A percentile compares a stretch with the other conserved stretches of the same genome.
phyloP scores from a whole-genome alignment of 2,329 filamentous ascomycete species.

The Colletotrichum chlorophyti region DNA sequence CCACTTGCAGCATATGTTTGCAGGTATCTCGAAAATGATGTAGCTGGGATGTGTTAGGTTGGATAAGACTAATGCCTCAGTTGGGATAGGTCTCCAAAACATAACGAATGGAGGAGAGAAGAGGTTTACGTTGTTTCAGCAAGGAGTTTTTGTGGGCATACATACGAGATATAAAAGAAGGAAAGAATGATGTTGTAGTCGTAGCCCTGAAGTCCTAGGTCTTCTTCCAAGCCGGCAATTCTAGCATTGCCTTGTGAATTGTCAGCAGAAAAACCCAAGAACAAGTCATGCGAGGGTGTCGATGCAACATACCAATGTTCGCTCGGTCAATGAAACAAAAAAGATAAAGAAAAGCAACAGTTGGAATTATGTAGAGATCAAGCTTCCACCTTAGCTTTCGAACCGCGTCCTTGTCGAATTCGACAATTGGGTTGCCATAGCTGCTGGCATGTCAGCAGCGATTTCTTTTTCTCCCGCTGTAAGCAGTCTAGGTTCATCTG shows the following conservation, averaged over 20 bases:
- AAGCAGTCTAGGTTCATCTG: too few relatives aligned
- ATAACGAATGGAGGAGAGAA: too few relatives aligned
- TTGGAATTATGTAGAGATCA: conserved; percentile 47
- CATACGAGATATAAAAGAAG: conserved; percentile 35
- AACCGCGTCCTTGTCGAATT: too few relatives aligned
- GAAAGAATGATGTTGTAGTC: conserved; percentile 52
- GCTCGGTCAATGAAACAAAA: conserved; percentile 51
- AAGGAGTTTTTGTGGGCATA: too few relatives aligned
- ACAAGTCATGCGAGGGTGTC: neutral
- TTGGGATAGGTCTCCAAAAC: too few relatives aligned
- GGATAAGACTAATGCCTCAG: too few relatives aligned
- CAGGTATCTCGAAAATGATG: conserved; percentile 52
- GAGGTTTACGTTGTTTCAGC: too few relatives aligned
- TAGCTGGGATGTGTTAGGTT: too few relatives aligned
- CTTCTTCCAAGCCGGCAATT: conserved; percentile 49
- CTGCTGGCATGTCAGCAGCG: too few relatives aligned
- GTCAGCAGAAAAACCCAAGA: neutral
- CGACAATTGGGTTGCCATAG: too few relatives aligned
- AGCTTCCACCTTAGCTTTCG: conserved; percentile 46
- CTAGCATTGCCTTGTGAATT: conserved; percentile 45
- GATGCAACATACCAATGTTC: conserved; percentile 48
- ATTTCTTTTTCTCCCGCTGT: too few relatives aligned
- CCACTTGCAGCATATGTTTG: conserved; percentile 52
- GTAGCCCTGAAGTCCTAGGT: conserved; percentile 48
- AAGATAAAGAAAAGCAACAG: conserved; percentile 48